Conservation (phyloP, 176 grass and related monocot species). For the Cymbopogon citratus region DNA sequence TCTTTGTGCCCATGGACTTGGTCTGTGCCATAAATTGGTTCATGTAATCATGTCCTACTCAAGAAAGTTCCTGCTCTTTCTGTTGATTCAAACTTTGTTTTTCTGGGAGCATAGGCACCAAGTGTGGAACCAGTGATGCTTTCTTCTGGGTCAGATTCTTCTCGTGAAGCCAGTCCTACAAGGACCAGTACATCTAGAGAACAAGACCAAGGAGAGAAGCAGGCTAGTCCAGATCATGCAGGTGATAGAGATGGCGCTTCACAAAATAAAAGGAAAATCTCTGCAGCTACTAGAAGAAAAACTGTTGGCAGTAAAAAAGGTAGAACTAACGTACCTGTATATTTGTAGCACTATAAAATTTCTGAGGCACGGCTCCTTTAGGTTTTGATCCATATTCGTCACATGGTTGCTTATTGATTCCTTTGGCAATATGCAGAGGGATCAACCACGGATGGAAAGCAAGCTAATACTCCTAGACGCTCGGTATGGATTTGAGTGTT, state of each 20-base stretch:
- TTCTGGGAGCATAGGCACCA: conserved; percentile 38
- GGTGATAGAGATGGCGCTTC: conserved; percentile 35
- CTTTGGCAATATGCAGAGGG: conserved; percentile 42
- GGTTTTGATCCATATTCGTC: conserved; percentile 1
- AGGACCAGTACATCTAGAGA: conserved; percentile 28
- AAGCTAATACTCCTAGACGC: conserved; percentile 29
- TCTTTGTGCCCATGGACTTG: no score
- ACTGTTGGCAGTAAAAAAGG: conserved; percentile 33
- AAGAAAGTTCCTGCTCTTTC: neutral
- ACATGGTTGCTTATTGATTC: conserved; percentile 25
- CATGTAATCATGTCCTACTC: neutral
- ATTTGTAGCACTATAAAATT: neutral
- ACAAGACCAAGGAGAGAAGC: conserved; percentile 12
- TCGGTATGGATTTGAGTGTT: conserved; percentile 31
- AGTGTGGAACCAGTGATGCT: conserved; percentile 41
- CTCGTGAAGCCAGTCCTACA: conserved; percentile 44
- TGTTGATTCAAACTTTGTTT: neutral
- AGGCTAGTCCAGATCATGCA: conserved; percentile 17
- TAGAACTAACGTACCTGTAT: conserved; percentile 6
- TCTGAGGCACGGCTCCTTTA: neutral
- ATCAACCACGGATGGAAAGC: conserved; percentile 26
- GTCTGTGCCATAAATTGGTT: neutral
- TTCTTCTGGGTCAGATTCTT: conserved; percentile 64
- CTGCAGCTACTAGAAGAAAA: conserved; percentile 18
- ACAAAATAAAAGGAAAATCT: conserved; percentile 24